A percentile compares a stretch with the other conserved stretches of the same genome.
Evolutionary conservation across 2,329 filamentous ascomycete genomes (phyloP).

Genomic region (Sordariomycetes sp.): DNA sequence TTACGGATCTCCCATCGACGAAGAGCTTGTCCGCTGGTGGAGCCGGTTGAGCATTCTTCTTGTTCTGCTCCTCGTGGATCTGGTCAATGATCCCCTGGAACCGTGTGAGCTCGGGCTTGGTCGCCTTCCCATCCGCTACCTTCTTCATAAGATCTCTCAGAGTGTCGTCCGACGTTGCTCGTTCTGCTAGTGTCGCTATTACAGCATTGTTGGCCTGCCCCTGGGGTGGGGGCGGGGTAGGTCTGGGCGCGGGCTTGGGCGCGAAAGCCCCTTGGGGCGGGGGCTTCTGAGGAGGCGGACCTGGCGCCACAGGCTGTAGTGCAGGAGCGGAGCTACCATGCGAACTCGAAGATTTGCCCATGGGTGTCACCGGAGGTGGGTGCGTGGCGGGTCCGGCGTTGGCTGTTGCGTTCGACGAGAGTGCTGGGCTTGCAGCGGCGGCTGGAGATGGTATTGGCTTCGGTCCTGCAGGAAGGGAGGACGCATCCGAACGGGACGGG

Average conservation of each 20-base stretch:
- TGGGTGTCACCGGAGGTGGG: neutral
- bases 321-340: neutral
- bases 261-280: constrained; percentile 1
- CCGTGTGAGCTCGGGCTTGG: constrained; percentile 57
- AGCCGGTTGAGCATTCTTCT: constrained; percentile 36
- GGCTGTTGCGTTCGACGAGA: constrained; percentile 13
- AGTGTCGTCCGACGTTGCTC: constrained; percentile 61
- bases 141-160: constrained; percentile 74
- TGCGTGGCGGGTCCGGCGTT: neutral
- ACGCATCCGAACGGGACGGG: constrained; percentile 8
- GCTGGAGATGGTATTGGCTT: constrained; percentile 4
- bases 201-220: constrained; percentile 53
- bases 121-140: constrained; percentile 66
- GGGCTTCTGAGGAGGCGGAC: neutral
- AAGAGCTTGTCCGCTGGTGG: constrained; percentile 44
- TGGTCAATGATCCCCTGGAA: constrained; percentile 78
- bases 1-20: constrained; percentile 44
- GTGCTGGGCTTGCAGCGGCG: constrained; percentile 14
- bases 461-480: constrained; percentile 2
- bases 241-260: constrained; percentile 4
- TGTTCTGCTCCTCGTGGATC: constrained; percentile 51
- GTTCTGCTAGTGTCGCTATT: constrained; percentile 67
- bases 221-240: constrained; percentile 11
- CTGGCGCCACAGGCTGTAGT: neutral
- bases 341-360: neutral